These are phyloP conservation scores for Tuctoria greenei DNA, from an alignment of 176 grass and related monocot species.

Conservation along the genomic window DNA sequence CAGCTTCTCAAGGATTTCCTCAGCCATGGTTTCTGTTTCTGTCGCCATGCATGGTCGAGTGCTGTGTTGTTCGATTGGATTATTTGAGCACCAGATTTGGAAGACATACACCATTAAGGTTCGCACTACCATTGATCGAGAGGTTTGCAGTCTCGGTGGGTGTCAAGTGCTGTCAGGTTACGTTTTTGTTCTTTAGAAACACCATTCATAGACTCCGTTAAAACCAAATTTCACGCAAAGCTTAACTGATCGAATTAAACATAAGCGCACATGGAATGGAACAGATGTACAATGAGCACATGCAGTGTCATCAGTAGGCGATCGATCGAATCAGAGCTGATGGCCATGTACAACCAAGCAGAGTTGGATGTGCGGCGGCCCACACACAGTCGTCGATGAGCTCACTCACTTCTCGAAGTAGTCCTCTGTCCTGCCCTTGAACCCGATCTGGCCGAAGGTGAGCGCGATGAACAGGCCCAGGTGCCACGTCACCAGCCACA, in stretches of 20 bases:
- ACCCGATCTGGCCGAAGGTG: constrained; percentile 96
- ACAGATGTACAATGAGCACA: not conserved
- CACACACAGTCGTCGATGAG: not conserved
- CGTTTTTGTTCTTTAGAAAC: not conserved
- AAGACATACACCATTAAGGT: too few species aligned
- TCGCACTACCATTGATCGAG: not conserved
- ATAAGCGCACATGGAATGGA: not conserved
- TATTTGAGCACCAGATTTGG: too few species aligned
- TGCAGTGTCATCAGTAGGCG: not conserved
- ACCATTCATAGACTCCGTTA: not conserved
- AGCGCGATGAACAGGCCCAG: constrained; percentile 82
- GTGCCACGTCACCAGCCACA: constrained; percentile 94
- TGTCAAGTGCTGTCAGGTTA: not conserved
- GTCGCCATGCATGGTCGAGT: too few species aligned
- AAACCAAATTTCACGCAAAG: not conserved
- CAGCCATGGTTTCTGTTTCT: not conserved
- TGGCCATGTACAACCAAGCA: not conserved
- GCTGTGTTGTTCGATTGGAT: too few species aligned
- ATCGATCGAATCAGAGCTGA: not conserved
- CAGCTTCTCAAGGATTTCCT: not conserved
- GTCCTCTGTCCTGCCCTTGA: constrained; percentile 92
- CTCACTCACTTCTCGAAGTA: constrained; percentile 67
- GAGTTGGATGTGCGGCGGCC: not conserved
- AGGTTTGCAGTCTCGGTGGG: not conserved
- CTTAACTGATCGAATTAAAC: not conserved